Conservation (phyloP, 805 yeast genomes). For the Hanseniaspora mollemarum region DNA sequence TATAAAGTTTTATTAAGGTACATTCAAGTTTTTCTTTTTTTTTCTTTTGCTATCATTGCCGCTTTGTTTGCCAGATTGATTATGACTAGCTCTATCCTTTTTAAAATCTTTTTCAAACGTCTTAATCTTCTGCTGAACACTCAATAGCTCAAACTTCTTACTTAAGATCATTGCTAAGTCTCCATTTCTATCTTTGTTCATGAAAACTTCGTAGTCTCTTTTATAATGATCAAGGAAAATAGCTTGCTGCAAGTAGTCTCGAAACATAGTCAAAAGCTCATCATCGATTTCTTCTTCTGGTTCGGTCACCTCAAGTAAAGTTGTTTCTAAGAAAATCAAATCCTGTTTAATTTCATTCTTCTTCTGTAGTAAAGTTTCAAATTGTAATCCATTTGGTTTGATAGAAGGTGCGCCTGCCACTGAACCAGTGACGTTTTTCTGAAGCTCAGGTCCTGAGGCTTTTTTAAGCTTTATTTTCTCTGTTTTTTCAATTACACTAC, state of each 20-base stretch:
- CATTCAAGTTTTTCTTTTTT: not conserved
- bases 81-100: not conserved
- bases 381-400: not conserved
- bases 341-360: not conserved
- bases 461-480: no score
- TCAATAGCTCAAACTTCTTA: conserved; percentile 8
- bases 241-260: not conserved
- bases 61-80: not conserved
- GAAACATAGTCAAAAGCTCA: not conserved
- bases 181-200: not conserved
- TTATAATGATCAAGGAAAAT: conserved; percentile 5
- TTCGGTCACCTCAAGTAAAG: not conserved
- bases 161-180: not conserved
- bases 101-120: not conserved
- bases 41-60: no score
- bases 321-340: not conserved
- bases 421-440: not conserved
- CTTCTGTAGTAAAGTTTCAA: not conserved
- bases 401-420: not conserved
- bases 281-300: not conserved
- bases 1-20: no score
- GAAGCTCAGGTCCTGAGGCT: no score
- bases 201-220: conserved; percentile 1
- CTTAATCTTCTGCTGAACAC: not conserved
- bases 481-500: no score